A percentile compares a stretch with the other conserved stretches of the same genome.
Conservation (phyloP, 768 basidiomycete genomes). For the Lactarius indigo region DNA sequence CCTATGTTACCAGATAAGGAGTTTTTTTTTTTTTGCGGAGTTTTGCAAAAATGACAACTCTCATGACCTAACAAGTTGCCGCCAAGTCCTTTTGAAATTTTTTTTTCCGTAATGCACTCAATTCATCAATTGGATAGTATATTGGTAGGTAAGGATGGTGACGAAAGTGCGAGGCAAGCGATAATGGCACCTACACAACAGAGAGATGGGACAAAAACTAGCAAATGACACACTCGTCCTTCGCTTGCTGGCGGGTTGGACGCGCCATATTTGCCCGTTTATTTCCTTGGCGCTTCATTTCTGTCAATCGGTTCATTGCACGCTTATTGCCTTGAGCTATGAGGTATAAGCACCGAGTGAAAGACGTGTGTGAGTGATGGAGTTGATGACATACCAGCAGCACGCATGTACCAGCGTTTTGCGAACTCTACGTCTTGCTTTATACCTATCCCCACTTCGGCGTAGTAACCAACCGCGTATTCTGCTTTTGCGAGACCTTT, state of each 20-base stretch:
- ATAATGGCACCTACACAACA: not conserved
- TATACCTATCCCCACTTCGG: slow-evolving; percentile 95
- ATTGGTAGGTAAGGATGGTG: not conserved
- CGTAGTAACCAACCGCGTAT: slow-evolving; percentile 98
- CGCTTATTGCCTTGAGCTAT: slow-evolving; percentile 97
- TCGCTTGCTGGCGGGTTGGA: slow-evolving; percentile 90
- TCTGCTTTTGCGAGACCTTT: slow-evolving; percentile 96
- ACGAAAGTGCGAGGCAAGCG: not conserved
- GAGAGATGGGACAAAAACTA: slow-evolving; percentile 2
- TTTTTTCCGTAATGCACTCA: too few relatives aligned
- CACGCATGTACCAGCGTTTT: slow-evolving; percentile 98
- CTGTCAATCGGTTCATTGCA: slow-evolving; percentile 92
- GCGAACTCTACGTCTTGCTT: slow-evolving; percentile 95
- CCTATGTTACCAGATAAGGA: too few relatives aligned
- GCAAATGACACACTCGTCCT: slow-evolving; percentile 88
- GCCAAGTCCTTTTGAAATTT: too few relatives aligned
- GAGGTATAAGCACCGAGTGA: not conserved
- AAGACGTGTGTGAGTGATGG: slow-evolving; percentile 1
- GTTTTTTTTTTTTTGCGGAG: too few relatives aligned
- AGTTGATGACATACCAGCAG: slow-evolving; percentile 64
- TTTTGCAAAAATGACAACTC: too few relatives aligned
- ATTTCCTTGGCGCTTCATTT: slow-evolving; percentile 87
- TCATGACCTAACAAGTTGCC: too few relatives aligned
- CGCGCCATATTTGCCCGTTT: slow-evolving; percentile 74
- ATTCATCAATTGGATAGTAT: not conserved